phyloP scores from a whole-genome alignment of 2,329 filamentous ascomycete genomes.

The Harringtonia lauricola region DNA sequence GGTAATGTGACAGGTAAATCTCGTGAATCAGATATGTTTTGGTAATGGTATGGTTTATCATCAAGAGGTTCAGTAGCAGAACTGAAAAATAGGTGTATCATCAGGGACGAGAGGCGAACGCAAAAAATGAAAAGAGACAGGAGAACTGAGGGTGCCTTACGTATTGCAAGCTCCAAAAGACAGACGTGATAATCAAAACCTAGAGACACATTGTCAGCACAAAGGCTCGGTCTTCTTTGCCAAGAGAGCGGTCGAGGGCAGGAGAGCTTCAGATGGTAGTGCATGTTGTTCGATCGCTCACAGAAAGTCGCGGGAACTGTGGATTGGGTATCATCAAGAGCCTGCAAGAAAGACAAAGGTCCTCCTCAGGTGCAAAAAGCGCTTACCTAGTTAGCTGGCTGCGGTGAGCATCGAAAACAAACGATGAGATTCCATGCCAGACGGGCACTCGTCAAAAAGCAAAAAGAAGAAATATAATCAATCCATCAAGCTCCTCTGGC shows the following conservation, averaged over 20 bases:
- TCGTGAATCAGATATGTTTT: constrained; percentile 32
- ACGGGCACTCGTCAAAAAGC: not conserved
- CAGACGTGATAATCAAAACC: too few species aligned
- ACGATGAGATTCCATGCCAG: not conserved
- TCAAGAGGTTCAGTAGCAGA: constrained; percentile 66
- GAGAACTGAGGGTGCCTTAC: constrained; percentile 3
- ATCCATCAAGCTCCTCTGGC: too few species aligned
- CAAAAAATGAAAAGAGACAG: not conserved
- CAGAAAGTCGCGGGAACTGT: constrained; percentile 49
- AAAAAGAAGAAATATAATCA: not conserved
- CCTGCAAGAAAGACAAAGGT: not conserved
- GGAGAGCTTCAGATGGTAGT: constrained; percentile 60
- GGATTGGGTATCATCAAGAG: constrained; percentile 43
- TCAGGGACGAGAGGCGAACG: constrained; percentile 35
- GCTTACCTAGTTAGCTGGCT: constrained; percentile 2
- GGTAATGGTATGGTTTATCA: constrained; percentile 48
- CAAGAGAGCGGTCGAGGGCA: not conserved
- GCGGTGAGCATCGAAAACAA: not conserved
- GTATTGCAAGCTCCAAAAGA: not conserved
- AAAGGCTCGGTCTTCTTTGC: not conserved
- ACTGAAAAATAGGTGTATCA: constrained; percentile 56
- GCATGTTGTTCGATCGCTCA: constrained; percentile 59
- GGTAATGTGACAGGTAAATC: constrained; percentile 3
- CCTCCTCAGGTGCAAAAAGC: not conserved
- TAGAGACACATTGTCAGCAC: too few species aligned